Evolutionary conservation across 768 basidiomycete genomes (phyloP).

Genomic region (Xerocomellus dryophilus): DNA sequence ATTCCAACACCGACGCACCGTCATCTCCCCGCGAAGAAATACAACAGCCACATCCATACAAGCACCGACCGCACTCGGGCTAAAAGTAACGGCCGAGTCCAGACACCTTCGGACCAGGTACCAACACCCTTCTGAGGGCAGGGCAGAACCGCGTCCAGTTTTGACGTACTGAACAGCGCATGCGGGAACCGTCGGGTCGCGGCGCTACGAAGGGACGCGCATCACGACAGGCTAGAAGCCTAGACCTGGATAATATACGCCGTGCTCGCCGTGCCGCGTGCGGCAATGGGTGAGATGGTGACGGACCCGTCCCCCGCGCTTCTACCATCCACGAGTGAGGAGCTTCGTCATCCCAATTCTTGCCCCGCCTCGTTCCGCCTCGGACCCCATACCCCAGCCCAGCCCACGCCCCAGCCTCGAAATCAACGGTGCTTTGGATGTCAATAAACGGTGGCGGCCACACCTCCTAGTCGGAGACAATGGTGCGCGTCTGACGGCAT

Average conservation of each 20-base stretch:
- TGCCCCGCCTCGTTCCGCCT: conserved; percentile 25
- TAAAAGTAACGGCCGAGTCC: not conserved
- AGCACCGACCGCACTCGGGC: not conserved
- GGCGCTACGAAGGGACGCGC: no score
- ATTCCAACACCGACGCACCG: no score
- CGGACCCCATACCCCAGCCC: conserved; percentile 23
- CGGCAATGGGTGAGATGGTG: not conserved
- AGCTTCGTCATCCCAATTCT: conserved; percentile 17
- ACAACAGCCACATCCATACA: not conserved
- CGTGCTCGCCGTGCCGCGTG: not conserved
- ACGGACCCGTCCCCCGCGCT: not conserved
- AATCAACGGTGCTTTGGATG: conserved; percentile 18
- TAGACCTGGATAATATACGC: not conserved
- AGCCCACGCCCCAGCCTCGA: conserved; percentile 22
- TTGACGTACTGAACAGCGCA: conserved; percentile 5
- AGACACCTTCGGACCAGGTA: not conserved
- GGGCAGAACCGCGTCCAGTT: not conserved
- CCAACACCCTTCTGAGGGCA: not conserved
- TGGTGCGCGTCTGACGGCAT: not conserved
- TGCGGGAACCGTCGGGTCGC: not conserved
- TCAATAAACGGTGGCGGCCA: conserved; percentile 29
- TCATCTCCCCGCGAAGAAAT: not conserved
- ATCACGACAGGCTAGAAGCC: not conserved
- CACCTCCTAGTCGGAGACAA: conserved; percentile 46
- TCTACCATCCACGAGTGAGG: conserved; percentile 10